Evolutionary conservation across 805 yeast species (phyloP).

Genomic region (Candida ficus): DNA sequence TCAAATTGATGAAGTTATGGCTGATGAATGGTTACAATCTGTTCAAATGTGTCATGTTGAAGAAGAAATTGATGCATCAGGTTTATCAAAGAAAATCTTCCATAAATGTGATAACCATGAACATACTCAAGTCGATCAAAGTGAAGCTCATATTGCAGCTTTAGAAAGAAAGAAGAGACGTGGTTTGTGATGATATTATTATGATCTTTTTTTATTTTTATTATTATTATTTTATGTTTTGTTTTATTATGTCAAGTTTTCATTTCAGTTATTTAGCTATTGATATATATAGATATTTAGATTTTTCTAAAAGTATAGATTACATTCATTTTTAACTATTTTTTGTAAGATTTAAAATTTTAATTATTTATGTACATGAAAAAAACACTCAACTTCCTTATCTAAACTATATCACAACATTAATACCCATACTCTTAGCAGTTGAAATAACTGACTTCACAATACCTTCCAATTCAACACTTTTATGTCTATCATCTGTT

Average conservation of each 20-base stretch:
- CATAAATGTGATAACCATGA: conserved; percentile 55
- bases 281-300: background rate
- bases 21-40: conserved; percentile 61
- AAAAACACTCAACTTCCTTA: background rate
- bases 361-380: conserved; percentile 1
- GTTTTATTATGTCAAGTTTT: background rate
- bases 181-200: background rate
- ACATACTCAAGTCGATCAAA: conserved; percentile 87
- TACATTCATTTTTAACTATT: background rate
- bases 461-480: conserved; percentile 65
- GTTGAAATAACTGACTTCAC: conserved; percentile 81
- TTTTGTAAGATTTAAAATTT: too few species aligned
- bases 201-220: too few species aligned
- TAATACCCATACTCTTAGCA: conserved; percentile 86
- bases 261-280: background rate
- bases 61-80: conserved; percentile 33
- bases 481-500: conserved; percentile 74
- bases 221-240: background rate
- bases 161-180: conserved; percentile 71
- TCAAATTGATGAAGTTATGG: conserved; percentile 72
- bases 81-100: conserved; percentile 25
- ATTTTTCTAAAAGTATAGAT: background rate
- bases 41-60: conserved; percentile 67
- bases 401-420: conserved; percentile 54
- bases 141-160: conserved; percentile 93